Base-by-base conservation (phyloP, 768 basidiomycete species). In the Mycena filopes region DNA sequence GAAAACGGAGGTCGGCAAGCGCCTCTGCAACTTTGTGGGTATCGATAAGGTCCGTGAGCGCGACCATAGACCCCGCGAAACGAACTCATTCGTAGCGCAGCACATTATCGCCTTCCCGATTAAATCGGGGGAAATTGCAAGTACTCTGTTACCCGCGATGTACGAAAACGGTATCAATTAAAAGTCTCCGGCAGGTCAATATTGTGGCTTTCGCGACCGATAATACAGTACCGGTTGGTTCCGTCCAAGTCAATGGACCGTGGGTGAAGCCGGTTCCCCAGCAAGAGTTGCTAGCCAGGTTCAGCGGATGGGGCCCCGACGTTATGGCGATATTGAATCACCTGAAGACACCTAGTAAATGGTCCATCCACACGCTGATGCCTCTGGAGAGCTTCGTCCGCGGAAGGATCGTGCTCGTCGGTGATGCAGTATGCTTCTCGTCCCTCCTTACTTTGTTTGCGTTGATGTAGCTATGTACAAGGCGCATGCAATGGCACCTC, bases 401-500 rank as follows among this genome's bases (percentile, higher is more conserved):
- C 25, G 82, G 80, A 1, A 78, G 77, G n/a, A 75, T 86, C 11
- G 86, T 81, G 4, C 76, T 88, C 23, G 76, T 86, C 28, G 87
- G 86, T 7, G 87, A 89, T 71, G 82, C 87, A 20, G 83, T 83
- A 66, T 51, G 80, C 78, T 28, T 20, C 57, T 48, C 25, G 4
- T 23, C 45, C 40, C 13, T 38, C 12, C 25, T 23, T 4, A 15
- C 21, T 36, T 45, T 21, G 31, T 20, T 23, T 51, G 42, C 28
- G 18, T 55, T 50, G 16, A 51, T n/a, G 36, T 57, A 46, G 46
- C 18, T 18, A 38, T 23, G 43, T n/a, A 68, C 60, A n/a, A 83
- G 83, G 87, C 87, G 11, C 87, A 89, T 68, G 86, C 77, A 0
- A 88, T 88, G 87, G 68, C 82, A 36, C 87, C 88, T 0, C 86